Evolutionary conservation across 176 grass and related monocot species (phyloP).

Genomic region (Echinochloa phyllopogon): DNA sequence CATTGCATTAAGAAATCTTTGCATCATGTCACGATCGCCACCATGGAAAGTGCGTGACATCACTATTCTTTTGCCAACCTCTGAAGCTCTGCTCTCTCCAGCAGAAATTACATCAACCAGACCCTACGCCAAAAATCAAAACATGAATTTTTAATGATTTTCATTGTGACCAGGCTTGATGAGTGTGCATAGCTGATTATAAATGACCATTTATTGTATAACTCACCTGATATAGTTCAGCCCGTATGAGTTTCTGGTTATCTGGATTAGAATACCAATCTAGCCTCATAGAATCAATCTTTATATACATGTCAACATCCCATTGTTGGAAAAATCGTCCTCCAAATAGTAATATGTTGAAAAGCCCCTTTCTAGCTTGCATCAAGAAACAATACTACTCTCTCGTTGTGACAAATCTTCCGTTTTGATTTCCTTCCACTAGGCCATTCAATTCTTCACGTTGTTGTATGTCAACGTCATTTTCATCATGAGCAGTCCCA

Average conservation of each 20-base stretch:
- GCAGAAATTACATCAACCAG: background rate
- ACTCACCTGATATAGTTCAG: background rate
- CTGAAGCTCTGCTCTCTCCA: background rate
- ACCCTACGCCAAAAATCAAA: too few relatives aligned
- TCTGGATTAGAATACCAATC: background rate
- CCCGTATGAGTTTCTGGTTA: background rate
- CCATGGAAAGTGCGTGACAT: background rate
- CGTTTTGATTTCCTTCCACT: background rate
- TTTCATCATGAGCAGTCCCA: background rate
- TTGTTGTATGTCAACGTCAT: background rate
- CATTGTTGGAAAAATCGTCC: background rate
- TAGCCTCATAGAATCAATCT: conserved; percentile 4
- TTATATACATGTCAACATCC: background rate
- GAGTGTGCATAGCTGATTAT: too few relatives aligned
- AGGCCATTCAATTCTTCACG: background rate
- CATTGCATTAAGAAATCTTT: conserved; percentile 17
- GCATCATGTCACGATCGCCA: background rate
- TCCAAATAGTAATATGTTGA: conserved; percentile 11
- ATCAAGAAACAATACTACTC: background rate
- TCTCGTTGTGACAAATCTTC: background rate
- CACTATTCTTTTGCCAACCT: background rate
- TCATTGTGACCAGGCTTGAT: too few relatives aligned
- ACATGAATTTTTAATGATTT: too few relatives aligned
- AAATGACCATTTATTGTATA: too few relatives aligned
- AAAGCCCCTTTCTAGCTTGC: background rate